Percentiles rank a stretch among this genome's conserved stretches.
phyloP scores from a whole-genome alignment of 2,329 filamentous ascomycete genomes.

The Cladorrhinum sp. region DNA sequence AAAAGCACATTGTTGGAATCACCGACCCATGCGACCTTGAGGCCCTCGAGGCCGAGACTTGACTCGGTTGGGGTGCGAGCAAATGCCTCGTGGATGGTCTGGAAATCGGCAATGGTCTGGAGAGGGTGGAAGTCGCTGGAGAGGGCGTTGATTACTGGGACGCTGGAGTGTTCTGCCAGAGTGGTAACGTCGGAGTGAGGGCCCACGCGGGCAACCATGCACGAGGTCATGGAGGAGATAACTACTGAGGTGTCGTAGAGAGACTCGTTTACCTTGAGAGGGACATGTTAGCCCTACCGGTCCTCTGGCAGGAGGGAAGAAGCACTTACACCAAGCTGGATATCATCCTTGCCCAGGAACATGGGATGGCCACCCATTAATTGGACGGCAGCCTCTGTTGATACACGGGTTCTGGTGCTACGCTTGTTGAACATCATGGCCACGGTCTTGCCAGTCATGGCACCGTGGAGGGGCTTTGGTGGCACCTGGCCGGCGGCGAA shows the following conservation, averaged over 20 bases:
- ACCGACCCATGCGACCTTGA: constrained; percentile 94
- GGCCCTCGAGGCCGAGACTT: constrained; percentile 67
- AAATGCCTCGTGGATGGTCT: constrained; percentile 83
- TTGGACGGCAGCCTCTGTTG: constrained; percentile 87
- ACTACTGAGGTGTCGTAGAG: constrained; percentile 89
- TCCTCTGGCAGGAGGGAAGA: constrained; percentile 17
- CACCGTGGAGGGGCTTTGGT: constrained; percentile 56
- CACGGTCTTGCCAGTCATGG: constrained; percentile 73
- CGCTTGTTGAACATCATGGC: constrained; percentile 98
- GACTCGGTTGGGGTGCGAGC: constrained; percentile 34
- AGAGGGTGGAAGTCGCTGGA: constrained; percentile 91
- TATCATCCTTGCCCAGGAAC: constrained; percentile 95
- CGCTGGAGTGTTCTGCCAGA: constrained; percentile 68
- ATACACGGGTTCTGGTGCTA: constrained; percentile 88
- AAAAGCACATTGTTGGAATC: constrained; percentile 97
- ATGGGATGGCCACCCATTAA: constrained; percentile 89
- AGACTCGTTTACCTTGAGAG: constrained; percentile 75
- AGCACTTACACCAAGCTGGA: constrained; percentile 80
- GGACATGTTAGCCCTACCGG: not conserved
- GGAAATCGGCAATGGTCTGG: constrained; percentile 89
- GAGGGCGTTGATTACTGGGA: constrained; percentile 83
- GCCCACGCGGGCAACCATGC: constrained; percentile 76
- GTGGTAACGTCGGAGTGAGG: constrained; percentile 71
- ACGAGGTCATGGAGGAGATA: constrained; percentile 89
- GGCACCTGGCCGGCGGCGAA: constrained; percentile 46